Conservation (phyloP, 768 basidiomycete species). For the Dictyophora rubrovolvata region DNA sequence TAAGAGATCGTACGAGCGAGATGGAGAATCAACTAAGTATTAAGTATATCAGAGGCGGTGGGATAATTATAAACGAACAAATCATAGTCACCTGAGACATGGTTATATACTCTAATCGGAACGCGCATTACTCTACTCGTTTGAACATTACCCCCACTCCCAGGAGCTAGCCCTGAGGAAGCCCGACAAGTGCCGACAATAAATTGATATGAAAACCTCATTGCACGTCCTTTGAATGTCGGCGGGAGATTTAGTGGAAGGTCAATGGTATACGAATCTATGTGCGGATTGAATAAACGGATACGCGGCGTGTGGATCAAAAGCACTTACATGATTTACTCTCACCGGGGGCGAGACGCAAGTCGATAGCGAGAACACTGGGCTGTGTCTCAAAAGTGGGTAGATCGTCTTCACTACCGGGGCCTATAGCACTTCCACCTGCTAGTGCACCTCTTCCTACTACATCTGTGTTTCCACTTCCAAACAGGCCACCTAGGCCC, state of each 20-base stretch:
- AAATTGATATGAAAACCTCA: constrained; percentile 84
- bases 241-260: constrained; percentile 82
- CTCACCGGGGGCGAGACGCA: constrained; percentile 74
- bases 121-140: constrained; percentile 81
- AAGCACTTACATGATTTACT: constrained; percentile 63
- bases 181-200: constrained; percentile 81
- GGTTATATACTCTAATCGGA: constrained; percentile 83
- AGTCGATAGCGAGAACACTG: constrained; percentile 82
- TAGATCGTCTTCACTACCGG: constrained; percentile 31
- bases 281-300: neutral
- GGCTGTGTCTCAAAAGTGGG: constrained; percentile 83
- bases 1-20: constrained; percentile 70
- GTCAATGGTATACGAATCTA: constrained; percentile 71
- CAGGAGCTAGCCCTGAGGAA: constrained; percentile 2
- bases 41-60: neutral
- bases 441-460: neutral
- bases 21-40: constrained; percentile 34
- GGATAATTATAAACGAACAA: neutral
- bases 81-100: constrained; percentile 57
- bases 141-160: constrained; percentile 27
- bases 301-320: neutral
- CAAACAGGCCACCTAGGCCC: constrained; percentile 22
- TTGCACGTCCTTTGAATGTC: constrained; percentile 74
- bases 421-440: neutral
- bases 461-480: neutral